Base-by-base conservation (phyloP, 495 filamentous ascomycete species). In the Cetradonia linearis region DNA sequence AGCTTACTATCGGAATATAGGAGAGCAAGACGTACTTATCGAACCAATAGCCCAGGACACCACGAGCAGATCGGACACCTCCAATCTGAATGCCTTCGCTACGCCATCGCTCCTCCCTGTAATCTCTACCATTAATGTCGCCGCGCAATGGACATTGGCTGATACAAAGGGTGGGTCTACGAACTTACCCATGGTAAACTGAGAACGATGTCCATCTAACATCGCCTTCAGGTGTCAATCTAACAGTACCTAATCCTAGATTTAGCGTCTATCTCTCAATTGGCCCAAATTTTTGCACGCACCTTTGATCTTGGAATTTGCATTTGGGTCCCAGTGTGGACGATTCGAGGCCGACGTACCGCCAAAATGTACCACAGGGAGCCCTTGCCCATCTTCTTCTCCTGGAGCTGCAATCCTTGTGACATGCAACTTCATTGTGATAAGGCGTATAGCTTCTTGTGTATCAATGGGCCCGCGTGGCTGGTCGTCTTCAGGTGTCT, bases 51-150 rank as follows among this genome's bases (percentile, higher is more conserved):
- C 84, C 84, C 11, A 84, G 37, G 2, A 86, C 78, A 6, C 83
- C 83, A 34, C 83, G 70, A 14, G 76, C 78, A 3, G 81, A 81
- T 47, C 68, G 66, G 6, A 76, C 61, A 1, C 84, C 84, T 10
- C 84, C 84, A 20, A 86, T 62, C 69, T 87, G 84, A 3, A 87
- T 73, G 11, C 82, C 78, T 70, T 87, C 84, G 65, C 81, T 84
- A 5, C 76, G 72, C 84, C 84, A 87, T 20, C 82, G 67, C 66
- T 85, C 81, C 59, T 81, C 75, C 23, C 72, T 61, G 9, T 5
- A 18, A 3, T 20, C 25, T 28, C 6, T 38, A 55, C 54, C 56
- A 56, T 50, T 13, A 53, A 46, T 63, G 31, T 34, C 28, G 4
- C 16, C 2, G 16, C 16, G 2, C 34, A 31, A 59, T 3, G 20